Evolutionary conservation across 192 early-diverging fungal genomes (phyloP), one percentile per base, ranked within the genome.

Genomic region (Spizellomyces punctatus): DNA sequence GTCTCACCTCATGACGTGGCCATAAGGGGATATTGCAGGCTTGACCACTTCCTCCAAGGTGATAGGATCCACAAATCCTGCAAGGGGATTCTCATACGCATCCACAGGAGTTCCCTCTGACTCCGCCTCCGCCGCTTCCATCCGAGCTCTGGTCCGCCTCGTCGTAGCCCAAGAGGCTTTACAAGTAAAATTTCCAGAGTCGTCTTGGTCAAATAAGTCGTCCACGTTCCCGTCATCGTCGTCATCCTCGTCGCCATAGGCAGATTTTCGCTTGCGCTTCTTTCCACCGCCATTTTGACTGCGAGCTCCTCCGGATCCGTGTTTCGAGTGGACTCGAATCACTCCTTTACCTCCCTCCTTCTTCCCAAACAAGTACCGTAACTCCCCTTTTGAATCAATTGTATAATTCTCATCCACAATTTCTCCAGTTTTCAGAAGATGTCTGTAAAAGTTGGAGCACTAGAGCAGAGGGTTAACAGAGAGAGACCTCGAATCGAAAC

Each of bases 381-480:
- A 91, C 74, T 93, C 93, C 75, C 94, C 94, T 76, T 93, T 92
- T 36, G 91, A 90, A 77, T 95, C 93, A 17, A 96, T 78, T 12
- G 92, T 87, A 73, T 98, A 98, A 84, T 98, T 98, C 4, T 91
- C 89, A 76, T 98, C 96, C 67, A 88, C 79, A 56, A 96, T 88
- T 69, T 96, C 89, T 17, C 91, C 89, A 52, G 91, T 92, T 76
- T 95, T 93, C 14, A 98, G 86, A 56, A 98, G 82, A 52, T 91
- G 80, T 42, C 96, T 89, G 79, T 98, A 98, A 80, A 95, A 98
- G 82, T 96, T 98, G 27, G 96, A 95, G 77, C 96, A 98, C 90
- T 93, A 63, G 8, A 12, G 50, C 50, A n/a, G 17, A 12, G 50
- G 1, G 1, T 54, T n/a, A 54, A 19, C 50, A 2, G 17, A 36